phyloP scores from a whole-genome alignment of 306 rosid genomes.

The Cucumis cinereus region DNA sequence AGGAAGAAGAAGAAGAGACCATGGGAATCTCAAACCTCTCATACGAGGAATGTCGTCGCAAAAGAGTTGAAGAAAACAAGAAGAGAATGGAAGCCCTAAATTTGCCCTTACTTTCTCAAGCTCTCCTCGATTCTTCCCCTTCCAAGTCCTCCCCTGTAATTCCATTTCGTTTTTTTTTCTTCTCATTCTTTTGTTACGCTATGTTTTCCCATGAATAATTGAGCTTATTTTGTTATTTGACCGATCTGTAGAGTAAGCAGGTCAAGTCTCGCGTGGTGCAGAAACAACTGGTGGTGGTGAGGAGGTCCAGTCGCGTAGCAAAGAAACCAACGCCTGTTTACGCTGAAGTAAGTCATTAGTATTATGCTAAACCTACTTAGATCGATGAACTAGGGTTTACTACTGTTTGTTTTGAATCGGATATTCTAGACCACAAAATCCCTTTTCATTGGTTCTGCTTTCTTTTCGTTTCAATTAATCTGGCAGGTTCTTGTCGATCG shows the following conservation, averaged over 20 bases:
- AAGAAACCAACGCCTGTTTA: constrained; percentile 46
- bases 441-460: neutral
- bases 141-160: constrained; percentile 17
- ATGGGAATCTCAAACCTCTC: constrained; percentile 22
- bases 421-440: neutral
- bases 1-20: neutral
- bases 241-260: constrained; percentile 27
- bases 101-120: constrained; percentile 43
- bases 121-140: constrained; percentile 32
- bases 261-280: constrained; percentile 24
- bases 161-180: neutral
- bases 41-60: constrained; percentile 24
- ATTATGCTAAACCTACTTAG: neutral
- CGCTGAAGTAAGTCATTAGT: constrained; percentile 13
- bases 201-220: neutral
- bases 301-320: constrained; percentile 68
- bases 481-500: constrained; percentile 35
- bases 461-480: neutral
- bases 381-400: neutral
- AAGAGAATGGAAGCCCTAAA: constrained; percentile 71
- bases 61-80: constrained; percentile 60
- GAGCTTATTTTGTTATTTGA: neutral
- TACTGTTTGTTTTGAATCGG: neutral
- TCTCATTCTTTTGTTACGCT: neutral
- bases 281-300: constrained; percentile 38